Evolutionary conservation across 306 rosid species (phyloP).

Genomic region (Phaseolus lunatus): DNA sequence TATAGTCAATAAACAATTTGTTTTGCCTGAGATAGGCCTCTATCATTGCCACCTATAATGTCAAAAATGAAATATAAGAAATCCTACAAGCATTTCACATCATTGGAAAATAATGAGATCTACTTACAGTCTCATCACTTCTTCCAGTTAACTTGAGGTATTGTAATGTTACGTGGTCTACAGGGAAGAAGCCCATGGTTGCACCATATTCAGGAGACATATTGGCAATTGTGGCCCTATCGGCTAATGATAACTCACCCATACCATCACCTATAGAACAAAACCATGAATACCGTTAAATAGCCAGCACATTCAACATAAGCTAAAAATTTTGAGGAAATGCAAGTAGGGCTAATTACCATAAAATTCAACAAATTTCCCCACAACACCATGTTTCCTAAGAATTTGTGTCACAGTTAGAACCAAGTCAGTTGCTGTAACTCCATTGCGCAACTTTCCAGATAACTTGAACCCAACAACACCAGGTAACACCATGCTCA

Average conservation of each 20-base stretch:
- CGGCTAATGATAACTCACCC: constrained; percentile 83
- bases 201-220: constrained; percentile 99
- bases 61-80: constrained; percentile 39
- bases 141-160: constrained; percentile 92
- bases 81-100: constrained; percentile 39
- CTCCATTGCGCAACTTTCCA: constrained; percentile 90
- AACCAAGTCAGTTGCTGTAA: constrained; percentile 98
- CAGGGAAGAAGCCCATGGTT: constrained; percentile 98
- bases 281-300: constrained; percentile 26
- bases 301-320: constrained; percentile 1
- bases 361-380: constrained; percentile 96
- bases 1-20: constrained; percentile 89
- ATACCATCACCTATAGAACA: constrained; percentile 79
- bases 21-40: constrained; percentile 97
- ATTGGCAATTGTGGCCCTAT: constrained; percentile 94
- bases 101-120: constrained; percentile 35
- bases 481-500: constrained; percentile 99
- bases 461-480: constrained; percentile 98
- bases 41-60: constrained; percentile 78
- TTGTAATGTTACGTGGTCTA: constrained; percentile 86
- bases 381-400: constrained; percentile 99
- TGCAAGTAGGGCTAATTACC: constrained; percentile 58
- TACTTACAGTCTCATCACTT: constrained; percentile 88
- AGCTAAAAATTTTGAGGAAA: neutral
- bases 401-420: constrained; percentile 96